Base-by-base conservation (phyloP, 192 early-diverging fungal genomes). In the Backusella westeae region DNA sequence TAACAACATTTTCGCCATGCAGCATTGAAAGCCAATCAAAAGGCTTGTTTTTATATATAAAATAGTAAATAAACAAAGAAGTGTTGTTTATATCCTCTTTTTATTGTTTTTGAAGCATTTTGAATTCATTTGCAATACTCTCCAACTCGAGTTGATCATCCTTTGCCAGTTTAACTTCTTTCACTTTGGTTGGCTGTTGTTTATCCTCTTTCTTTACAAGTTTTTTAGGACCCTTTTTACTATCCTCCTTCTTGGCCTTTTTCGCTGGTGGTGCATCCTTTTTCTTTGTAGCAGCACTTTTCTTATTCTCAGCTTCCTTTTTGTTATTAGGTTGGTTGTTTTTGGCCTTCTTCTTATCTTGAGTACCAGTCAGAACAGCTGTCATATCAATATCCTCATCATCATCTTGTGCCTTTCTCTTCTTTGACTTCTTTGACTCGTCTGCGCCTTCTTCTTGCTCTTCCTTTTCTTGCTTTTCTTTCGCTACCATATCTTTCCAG, bases 71-170 rank as follows among this genome's bases (percentile, higher is more conserved):
- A 49, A 49, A n/a, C 46, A 49, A 49, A 49, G 15, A 19, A 46
- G 15, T 6, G 6, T 4, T 49, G 46, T 49, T 49, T 17, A 49
- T 49, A 49, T n/a, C 5, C 19, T 49, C 19, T 49, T 49, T 49
- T 49, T 49, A 49, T 46, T 44, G 12, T 32, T 71, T 15, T 71
- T 71, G 23, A 49, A 71, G 70, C 44, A 49, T 41, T 49, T 38
- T 34, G 19, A 75, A 66, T 67, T 75, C 74, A 0, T 67, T 75
- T 26, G 74, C 74, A 75, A 75, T 39, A 39, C 34, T 75, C n/a
- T 75, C 65, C 8, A 75, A 75, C 36, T 66, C 74, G 15, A 75
- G 52, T n/a, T 67, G 63, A 67, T 75, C 74, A 42, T 75, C 74
- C 15, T 75, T 75, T 29, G 74, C 63, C n/a, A 75, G 42, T 5